Percentiles rank a stretch among this genome's conserved stretches.
phyloP scores from a whole-genome alignment of 306 rosid genomes.

The Rosa persica region DNA sequence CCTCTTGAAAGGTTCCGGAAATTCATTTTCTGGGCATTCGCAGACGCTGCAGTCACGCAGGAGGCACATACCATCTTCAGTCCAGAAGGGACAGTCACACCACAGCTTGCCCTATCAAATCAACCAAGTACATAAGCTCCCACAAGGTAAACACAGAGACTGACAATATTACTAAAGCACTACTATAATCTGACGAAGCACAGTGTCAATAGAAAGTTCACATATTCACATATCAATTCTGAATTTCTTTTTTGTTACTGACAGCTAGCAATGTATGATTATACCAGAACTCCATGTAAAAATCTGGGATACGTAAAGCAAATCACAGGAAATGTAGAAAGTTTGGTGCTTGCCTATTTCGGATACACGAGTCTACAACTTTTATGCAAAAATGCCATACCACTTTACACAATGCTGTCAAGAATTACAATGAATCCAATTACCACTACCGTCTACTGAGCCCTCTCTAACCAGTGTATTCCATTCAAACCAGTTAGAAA shows the following conservation, averaged over 20 bases:
- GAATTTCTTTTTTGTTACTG: background rate
- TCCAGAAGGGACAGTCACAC: slow-evolving; percentile 70
- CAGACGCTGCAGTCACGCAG: slow-evolving; percentile 62
- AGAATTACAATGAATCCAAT: background rate
- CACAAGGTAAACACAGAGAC: background rate
- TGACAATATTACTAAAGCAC: background rate
- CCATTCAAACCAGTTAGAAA: background rate
- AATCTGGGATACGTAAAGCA: background rate
- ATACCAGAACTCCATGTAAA: background rate
- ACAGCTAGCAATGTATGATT: background rate
- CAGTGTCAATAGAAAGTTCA: background rate
- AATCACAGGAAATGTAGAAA: background rate
- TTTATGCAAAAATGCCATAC: background rate
- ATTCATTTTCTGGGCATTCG: slow-evolving; percentile 59
- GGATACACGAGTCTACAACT: background rate
- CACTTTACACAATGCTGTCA: background rate
- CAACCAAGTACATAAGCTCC: background rate
- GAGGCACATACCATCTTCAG: slow-evolving; percentile 66
- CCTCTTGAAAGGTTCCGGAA: slow-evolving; percentile 54
- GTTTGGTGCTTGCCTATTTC: background rate
- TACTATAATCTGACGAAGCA: background rate
- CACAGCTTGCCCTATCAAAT: slow-evolving; percentile 47
- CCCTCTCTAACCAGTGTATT: background rate
- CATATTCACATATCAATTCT: background rate
- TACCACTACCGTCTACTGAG: background rate